Evolutionary conservation across 176 grass and related monocot species (phyloP).

Genomic region (Avena sativa): DNA sequence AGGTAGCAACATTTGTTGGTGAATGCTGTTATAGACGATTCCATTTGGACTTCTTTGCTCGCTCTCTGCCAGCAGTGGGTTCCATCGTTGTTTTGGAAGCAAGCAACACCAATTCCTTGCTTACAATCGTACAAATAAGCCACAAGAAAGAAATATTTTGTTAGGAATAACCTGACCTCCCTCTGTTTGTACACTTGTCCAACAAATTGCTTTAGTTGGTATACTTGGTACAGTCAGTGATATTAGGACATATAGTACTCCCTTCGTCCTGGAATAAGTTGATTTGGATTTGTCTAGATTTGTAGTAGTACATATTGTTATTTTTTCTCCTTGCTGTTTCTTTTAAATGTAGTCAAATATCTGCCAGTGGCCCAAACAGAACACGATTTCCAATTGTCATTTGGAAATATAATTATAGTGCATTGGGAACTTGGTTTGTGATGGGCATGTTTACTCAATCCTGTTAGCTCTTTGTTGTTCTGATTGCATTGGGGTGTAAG

Average conservation of each 20-base stretch:
- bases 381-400: not conserved
- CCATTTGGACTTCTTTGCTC: not conserved
- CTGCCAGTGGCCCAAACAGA: not conserved
- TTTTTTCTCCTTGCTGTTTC: not conserved
- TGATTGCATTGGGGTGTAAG: slow-evolving; percentile 20
- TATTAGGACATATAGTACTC: not conserved
- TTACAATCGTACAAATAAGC: slow-evolving; percentile 23
- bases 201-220: slow-evolving; percentile 8
- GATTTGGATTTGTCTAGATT: too few species aligned
- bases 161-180: slow-evolving; percentile 15
- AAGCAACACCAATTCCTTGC: slow-evolving; percentile 51
- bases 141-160: slow-evolving; percentile 46
- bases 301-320: not conserved
- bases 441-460: not conserved
- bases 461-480: not conserved
- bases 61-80: slow-evolving; percentile 33
- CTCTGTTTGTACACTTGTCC: slow-evolving; percentile 7
- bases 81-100: slow-evolving; percentile 38
- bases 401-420: not conserved
- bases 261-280: too few species aligned
- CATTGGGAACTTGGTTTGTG: not conserved
- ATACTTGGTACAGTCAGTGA: not conserved
- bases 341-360: not conserved
- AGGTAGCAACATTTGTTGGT: not conserved
- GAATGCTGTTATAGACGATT: not conserved